Evolutionary conservation across 345 rosid genomes (phyloP), one percentile per base, ranked within the genome.

Genomic region (Salix exigua): DNA sequence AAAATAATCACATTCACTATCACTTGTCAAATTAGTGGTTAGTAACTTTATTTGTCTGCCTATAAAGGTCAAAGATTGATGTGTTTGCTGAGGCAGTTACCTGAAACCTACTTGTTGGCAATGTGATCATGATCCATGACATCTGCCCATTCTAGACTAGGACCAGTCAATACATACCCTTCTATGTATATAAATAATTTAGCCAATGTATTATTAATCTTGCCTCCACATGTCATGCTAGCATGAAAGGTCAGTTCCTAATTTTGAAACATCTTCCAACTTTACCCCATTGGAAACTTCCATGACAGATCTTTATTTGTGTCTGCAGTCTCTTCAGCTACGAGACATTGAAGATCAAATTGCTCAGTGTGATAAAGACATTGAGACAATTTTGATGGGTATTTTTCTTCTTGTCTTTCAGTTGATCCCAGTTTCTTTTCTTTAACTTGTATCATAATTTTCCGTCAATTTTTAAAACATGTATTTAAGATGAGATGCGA

Each of bases 331-430:
- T 80, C 81, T 82, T 73, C 89, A 89, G 83, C 94, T 74, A n/a
- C 87, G 96, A 17, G 28, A 74, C 31, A 82, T 92, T 23, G 89
- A 89, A 79, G 94, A 91, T 68, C 90, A 88, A 79, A 88, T 94
- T 85, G 93, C 92, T 68, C 69, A 79, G 71, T 89, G 86, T 68
- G 94, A 92, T 79, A 82, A 80, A 74, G 40, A 70, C 68, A 87
- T 92, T 72, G 85, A 85, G 73, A 83, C 70, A 44, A 75, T 94
- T 73, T 73, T 84, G 73, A 78, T 73, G 60, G 90, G 95, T 89
- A 82, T 50, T 75, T 38, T 53, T 67, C 35, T 73, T 72, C 60
- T 17, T 65, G 33, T 30, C 42, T 46, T 40, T 70, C 28, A 26
- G 48, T 75, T 73, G 51, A 69, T 35, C 4, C 9, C 6, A 58